Base-by-base conservation (phyloP, 2,329 filamentous ascomycete genomes). In the Zopfia rhizophila region DNA sequence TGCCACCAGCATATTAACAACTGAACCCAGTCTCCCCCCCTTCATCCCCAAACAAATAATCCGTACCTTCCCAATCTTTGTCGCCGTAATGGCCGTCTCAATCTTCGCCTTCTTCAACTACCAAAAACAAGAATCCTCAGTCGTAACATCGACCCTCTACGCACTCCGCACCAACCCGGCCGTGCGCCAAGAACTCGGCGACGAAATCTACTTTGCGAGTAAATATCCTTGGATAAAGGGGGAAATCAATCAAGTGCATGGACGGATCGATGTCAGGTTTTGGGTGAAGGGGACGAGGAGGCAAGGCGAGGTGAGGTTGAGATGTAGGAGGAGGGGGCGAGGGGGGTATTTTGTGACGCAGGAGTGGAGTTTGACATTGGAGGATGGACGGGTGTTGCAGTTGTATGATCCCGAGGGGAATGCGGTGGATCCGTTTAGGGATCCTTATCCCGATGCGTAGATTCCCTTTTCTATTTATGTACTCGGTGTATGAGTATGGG, bases 21-120 rank as follows among this genome's bases (percentile, higher is more conserved):
- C n/a, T n/a, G 8, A 27, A 27, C n/a, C n/a, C 37, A 70, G 68
- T n/a, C 44, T 70, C 18, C 68, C 68, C 4, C 68, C 68, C 13
- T 48, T 69, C n/a, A 66, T 70, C 29, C 55, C 66, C 32, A 54
- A 48, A 1, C 63, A 69, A 53, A 52, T 70, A 42, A 30, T 54
- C 43, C 82, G 83, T 60, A 91, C 90, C 1, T 74, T 96, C 23
- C 93, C 93, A 41, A 76, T 96, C 69, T 97, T 97, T 81, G 69
- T 88, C 40, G 73, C 82, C 53, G 78, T 90, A 53, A 84, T 96
- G 60, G 82, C 83, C 36, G 79, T 81, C 43, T 88, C 87, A 57
- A 86, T 87, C 56, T 77, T 95, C 49, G 90, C 88, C 59, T 97
- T 99, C 73, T 97, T 99, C 88, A 99, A 99, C 82, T 97, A 99